Percentiles rank a stretch among this genome's conserved stretches.
phyloP scores from a whole-genome alignment of 768 basidiomycete species.

The Hericium rajendrae region DNA sequence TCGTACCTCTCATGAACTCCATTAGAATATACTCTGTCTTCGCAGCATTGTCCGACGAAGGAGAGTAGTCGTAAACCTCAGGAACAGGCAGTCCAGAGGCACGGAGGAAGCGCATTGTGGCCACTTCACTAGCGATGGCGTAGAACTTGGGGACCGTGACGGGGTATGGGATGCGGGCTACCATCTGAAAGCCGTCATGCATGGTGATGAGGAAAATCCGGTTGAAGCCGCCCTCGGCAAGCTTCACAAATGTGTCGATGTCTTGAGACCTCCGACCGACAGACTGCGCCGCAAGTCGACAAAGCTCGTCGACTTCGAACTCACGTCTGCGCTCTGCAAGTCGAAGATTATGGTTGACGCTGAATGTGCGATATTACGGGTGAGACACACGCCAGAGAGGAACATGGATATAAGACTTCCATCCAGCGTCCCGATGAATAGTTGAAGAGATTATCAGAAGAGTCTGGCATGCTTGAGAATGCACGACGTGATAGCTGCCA shows the following conservation, averaged over 20 bases:
- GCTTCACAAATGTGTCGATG: slow-evolving; percentile 28
- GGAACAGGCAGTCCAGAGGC: slow-evolving; percentile 22
- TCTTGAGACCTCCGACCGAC: slow-evolving; percentile 26
- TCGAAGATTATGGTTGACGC: slow-evolving; percentile 29
- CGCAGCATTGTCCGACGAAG: slow-evolving; percentile 6
- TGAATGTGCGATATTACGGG: slow-evolving; percentile 6
- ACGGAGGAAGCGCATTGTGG: slow-evolving; percentile 21
- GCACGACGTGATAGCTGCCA: background rate
- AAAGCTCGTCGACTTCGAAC: slow-evolving; percentile 33
- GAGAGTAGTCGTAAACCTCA: slow-evolving; percentile 17
- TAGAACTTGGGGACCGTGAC: slow-evolving; percentile 18
- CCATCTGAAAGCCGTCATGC: slow-evolving; percentile 15
- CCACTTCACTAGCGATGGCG: slow-evolving; percentile 23
- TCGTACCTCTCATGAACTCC: slow-evolving; percentile 9
- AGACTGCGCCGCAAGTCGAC: slow-evolving; percentile 37
- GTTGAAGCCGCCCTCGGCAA: slow-evolving; percentile 32
- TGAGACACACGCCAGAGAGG: slow-evolving; percentile 10
- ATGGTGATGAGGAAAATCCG: slow-evolving; percentile 23
- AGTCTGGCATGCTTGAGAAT: slow-evolving; percentile 8
- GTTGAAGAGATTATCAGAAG: slow-evolving; percentile 14
- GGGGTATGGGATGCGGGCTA: slow-evolving; percentile 22
- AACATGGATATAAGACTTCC: slow-evolving; percentile 13
- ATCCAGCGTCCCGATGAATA: slow-evolving; percentile 21
- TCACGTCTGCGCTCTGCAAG: slow-evolving; percentile 32
- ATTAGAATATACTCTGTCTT: slow-evolving; percentile 11